A percentile compares a stretch with the other conserved stretches of the same genome.
phyloP scores from a whole-genome alignment of 495 filamentous ascomycete genomes.

The Cudoniella acicularis region DNA sequence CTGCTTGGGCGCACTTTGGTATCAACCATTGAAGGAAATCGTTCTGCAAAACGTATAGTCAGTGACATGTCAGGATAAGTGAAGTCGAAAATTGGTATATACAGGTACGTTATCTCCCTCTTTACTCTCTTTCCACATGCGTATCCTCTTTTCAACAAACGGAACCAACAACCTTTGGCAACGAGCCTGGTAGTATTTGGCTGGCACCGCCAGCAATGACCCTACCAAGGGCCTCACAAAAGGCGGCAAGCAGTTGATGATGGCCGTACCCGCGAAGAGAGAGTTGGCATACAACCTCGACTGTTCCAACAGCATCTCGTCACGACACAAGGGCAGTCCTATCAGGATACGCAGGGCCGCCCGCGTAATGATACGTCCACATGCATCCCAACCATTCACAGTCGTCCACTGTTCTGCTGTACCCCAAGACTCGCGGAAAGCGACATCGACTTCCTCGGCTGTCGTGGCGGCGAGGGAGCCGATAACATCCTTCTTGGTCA shows the following conservation, averaged over 20 bases:
- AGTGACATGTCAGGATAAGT: too few relatives aligned
- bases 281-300: neutral
- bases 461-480: neutral
- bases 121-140: neutral
- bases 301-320: neutral
- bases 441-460: neutral
- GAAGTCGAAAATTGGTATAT: too few relatives aligned
- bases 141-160: neutral
- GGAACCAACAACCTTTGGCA: neutral
- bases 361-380: neutral
- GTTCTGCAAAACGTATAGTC: neutral
- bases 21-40: neutral
- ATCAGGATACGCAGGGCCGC: neutral
- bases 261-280: neutral
- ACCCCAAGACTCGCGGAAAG: neutral
- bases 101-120: neutral
- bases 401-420: neutral
- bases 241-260: conserved; percentile 1
- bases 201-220: neutral
- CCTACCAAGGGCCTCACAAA: neutral
- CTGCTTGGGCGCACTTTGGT: neutral
- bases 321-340: neutral
- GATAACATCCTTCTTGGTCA: neutral
- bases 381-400: neutral
- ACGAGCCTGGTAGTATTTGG: neutral